Evolutionary conservation across 257 asterid species (phyloP).

Genomic region (Fraxinus anomala): DNA sequence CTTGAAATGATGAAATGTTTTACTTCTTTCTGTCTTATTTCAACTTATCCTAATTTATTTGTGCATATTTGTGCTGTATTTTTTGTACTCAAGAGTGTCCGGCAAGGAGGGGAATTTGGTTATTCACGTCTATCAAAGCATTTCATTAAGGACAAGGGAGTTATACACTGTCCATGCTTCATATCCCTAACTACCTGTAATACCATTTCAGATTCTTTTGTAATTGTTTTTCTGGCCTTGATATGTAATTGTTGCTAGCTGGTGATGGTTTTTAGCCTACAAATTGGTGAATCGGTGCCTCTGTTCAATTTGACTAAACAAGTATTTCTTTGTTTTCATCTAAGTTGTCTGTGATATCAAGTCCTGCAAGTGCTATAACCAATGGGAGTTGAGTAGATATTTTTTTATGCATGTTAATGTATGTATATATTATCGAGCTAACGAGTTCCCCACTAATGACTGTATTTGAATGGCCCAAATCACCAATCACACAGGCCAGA

Average conservation of each 20-base stretch:
- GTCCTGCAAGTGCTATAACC: no score
- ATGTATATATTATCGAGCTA: not conserved
- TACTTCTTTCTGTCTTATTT: not conserved
- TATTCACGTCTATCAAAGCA: not conserved
- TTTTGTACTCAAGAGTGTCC: not conserved
- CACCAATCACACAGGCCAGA: not conserved
- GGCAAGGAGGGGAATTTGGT: not conserved
- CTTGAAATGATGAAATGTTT: not conserved
- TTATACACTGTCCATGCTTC: not conserved
- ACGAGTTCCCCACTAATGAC: not conserved
- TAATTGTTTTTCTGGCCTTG: no score
- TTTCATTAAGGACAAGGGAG: not conserved
- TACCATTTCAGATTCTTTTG: not conserved
- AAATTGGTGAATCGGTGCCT: no score
- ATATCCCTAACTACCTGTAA: not conserved
- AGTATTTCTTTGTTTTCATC: no score
- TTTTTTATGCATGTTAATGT: not conserved
- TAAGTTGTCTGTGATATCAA: no score
- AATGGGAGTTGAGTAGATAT: no score
- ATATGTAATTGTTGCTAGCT: not conserved
- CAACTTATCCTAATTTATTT: not conserved
- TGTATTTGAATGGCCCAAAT: not conserved
- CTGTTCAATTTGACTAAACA: no score
- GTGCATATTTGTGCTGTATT: not conserved
- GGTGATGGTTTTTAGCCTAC: no score